Evolutionary conservation across 2,329 filamentous ascomycete species (phyloP), one percentile per base, ranked within the genome.

Genomic region (Chaetomiaceae sp.): DNA sequence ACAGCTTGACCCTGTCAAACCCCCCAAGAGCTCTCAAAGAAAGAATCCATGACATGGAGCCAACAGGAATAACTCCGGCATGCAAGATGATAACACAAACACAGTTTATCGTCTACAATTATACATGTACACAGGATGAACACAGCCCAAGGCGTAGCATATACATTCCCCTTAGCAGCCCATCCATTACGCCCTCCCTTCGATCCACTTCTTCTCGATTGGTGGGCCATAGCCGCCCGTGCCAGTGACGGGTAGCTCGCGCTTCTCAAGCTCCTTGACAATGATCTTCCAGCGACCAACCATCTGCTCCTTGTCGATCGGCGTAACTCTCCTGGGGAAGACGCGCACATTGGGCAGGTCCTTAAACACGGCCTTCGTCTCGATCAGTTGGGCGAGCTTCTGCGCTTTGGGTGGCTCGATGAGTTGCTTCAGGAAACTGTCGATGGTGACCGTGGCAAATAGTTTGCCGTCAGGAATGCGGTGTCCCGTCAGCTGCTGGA

Each of bases 401-500:
- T 72, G 71, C 13, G 81, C 70, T 70, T 80, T 82, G 27, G 79
- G 75, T 23, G 76, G 75, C 57, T 72, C 76, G 54, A 75, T 65
- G 2, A 86, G 70, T 41, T 80, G 69, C 23, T 73, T 71, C 37
- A 88, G 69, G 47, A 89, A 68, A 25, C 76, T 68, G 51, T 75
- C 73, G 33, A 82, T 74, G 8, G 77, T 84, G 47, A 69, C 70
- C 56, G 82, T 74, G 40, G 75, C 72, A 45, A 74, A 71, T 56
- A 95, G 78, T 60, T 80, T 78, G 42, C 81, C 75, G 69, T 96
- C 92, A 14, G 87, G 76, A 59, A 96, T 75, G 54, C 82, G 80
- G 56, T 84, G 81, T 56, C 89, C 89, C n/a, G 86, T 91, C 55
- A 95, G 76, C 67, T 94, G 87, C 67, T 86, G 82, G 56, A 90